Base-by-base conservation (phyloP, 495 filamentous ascomycete genomes). In the Penicillium coffeae region DNA sequence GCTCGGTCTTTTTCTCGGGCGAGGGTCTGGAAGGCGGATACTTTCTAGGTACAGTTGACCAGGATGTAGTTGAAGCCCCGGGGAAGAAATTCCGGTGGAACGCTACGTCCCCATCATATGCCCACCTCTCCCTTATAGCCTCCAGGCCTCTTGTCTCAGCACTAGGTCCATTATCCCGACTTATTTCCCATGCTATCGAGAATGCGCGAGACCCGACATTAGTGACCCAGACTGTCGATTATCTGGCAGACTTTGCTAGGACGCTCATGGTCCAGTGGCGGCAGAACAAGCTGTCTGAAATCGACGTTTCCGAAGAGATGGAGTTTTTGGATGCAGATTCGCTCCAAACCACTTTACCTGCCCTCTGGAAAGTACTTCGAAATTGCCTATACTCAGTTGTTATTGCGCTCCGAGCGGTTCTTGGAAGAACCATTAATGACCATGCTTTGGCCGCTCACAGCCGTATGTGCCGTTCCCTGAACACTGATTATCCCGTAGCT, bases 11-110 rank as follows among this genome's bases (percentile, higher is more conserved):
- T 38, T 77, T 77, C 46, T 83, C 83, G 1, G 68, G 63, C 0
- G 88, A 95, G 52, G 90, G 93, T 1, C 81, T 96, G 20, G 81
- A 91, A 47, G 81, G 85, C 27, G 92, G 86, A 1, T 87, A 91
- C 37, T 93, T 96, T 50, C 69, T 98, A 14, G 82, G 79, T 3
- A 76, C 81, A 0, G 84, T 96, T 45, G 85, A 92, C 56, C 68
- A 80, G 21, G 91, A 95, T 63, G 73, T 95, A 42, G 72, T 79
- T 21, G 75, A 85, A 58, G 68, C 68, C 0, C 58, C 72, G 1
- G 81, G 79, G 21, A 81, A 81, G 42, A 81, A 81, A 51, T 85
- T 96, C 53, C 73, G 78, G 33, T 96, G 91, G 91, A 67, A 81
- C 13, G 64, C 77, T 43, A 72, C 68, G 12, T 85, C 86, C 7